phyloP scores from a whole-genome alignment of 805 yeast genomes.

The Sugiyamaella smithiae region DNA sequence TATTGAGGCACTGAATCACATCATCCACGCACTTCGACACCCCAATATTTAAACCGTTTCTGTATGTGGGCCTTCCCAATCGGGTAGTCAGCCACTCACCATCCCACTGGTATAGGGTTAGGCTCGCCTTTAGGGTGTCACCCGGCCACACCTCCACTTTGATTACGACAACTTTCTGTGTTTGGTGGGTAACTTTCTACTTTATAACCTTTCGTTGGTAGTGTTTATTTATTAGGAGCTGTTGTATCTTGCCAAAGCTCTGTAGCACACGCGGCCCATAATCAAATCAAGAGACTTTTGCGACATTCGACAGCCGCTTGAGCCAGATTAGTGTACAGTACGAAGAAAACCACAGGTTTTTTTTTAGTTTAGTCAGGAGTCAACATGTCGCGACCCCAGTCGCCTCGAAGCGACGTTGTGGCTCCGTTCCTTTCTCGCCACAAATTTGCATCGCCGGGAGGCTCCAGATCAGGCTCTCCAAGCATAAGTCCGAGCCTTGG shows the following conservation, averaged over 20 bases:
- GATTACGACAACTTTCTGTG: no score
- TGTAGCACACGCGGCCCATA: no score
- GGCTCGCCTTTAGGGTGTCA: background rate
- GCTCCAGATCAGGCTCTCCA: background rate
- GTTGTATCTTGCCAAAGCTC: no score
- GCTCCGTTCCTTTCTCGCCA: constrained; percentile 6
- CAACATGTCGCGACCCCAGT: background rate
- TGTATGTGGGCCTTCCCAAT: background rate
- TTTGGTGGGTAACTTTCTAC: no score
- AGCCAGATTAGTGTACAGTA: no score
- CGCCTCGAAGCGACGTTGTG: constrained; percentile 7
- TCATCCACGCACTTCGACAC: background rate
- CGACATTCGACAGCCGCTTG: no score
- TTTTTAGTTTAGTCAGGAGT: no score
- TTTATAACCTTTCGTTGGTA: no score
- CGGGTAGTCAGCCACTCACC: background rate
- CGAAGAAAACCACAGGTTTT: no score
- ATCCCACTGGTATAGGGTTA: background rate
- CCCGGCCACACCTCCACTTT: constrained; percentile 1
- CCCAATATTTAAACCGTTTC: background rate
- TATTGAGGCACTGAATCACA: background rate
- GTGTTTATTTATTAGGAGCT: no score
- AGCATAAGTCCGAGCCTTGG: constrained; percentile 3
- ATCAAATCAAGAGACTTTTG: no score
- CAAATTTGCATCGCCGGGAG: constrained; percentile 1